phyloP scores from a whole-genome alignment of 2,329 filamentous ascomycete genomes.

The Grosmannia clavigera region DNA sequence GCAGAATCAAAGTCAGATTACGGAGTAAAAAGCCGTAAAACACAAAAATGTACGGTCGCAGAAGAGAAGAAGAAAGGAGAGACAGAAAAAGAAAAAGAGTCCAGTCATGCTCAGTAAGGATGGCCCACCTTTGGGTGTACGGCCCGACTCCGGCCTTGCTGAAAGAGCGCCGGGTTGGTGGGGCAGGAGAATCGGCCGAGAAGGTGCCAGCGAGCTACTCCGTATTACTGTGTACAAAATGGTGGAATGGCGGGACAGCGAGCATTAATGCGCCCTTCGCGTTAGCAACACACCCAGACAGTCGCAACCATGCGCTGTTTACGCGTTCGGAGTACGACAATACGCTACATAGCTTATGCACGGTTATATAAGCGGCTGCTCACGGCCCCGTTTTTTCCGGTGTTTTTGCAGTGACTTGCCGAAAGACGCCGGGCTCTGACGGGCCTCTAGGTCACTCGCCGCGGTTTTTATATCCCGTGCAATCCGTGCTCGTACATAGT shows the following conservation, averaged over 20 bases:
- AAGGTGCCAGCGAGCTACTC: background rate
- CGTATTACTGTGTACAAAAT: background rate
- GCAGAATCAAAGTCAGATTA: background rate
- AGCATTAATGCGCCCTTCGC: too few relatives aligned
- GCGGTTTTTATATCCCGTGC: too few relatives aligned
- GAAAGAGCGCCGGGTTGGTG: background rate
- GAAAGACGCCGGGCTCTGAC: too few relatives aligned
- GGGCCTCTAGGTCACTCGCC: too few relatives aligned
- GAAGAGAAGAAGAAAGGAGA: background rate
- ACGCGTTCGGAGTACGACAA: too few relatives aligned
- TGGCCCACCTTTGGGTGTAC: background rate
- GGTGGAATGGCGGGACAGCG: background rate
- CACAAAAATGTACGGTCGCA: background rate
- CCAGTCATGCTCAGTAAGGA: background rate
- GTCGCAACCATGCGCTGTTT: too few relatives aligned
- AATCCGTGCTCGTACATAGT: too few relatives aligned
- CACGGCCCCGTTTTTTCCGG: background rate
- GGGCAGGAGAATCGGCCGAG: background rate
- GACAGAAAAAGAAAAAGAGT: background rate
- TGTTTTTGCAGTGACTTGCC: background rate
- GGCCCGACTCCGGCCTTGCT: conserved; percentile 1
- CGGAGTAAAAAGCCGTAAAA: too few relatives aligned
- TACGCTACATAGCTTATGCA: background rate
- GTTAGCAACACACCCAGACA: too few relatives aligned
- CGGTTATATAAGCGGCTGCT: background rate